These are phyloP conservation scores for Xerocomus brunneocitrinus DNA, from an alignment of 768 basidiomycete genomes.

Conservation along the genomic window DNA sequence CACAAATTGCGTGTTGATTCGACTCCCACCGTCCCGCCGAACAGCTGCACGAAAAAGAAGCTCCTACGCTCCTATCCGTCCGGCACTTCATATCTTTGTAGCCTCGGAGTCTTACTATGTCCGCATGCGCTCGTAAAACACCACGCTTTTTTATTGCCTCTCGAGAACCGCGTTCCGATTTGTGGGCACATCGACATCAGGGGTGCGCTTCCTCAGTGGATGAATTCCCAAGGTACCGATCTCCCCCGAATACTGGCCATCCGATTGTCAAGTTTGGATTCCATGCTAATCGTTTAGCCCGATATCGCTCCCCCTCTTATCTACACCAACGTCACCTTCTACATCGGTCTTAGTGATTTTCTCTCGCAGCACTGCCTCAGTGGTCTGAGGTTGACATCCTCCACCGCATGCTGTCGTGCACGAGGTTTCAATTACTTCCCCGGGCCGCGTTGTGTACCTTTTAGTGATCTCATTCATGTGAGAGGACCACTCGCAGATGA, in stretches of 20 bases:
- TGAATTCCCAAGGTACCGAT: too few species aligned
- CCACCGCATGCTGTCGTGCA: slow-evolving; percentile 11
- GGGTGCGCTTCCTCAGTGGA: too few species aligned
- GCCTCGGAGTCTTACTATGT: slow-evolving; percentile 22
- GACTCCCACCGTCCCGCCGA: neutral
- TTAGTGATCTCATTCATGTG: slow-evolving; percentile 2
- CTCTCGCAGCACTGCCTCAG: slow-evolving; percentile 16
- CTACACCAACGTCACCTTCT: slow-evolving; percentile 17
- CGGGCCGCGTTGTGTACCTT: slow-evolving; percentile 17
- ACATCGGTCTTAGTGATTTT: slow-evolving; percentile 11
- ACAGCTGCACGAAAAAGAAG: slow-evolving; percentile 10
- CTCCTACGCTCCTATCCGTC: slow-evolving; percentile 8
- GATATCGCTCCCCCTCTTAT: slow-evolving; percentile 3
- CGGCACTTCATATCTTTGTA: slow-evolving; percentile 11
- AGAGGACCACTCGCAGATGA: neutral
- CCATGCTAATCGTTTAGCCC: slow-evolving; percentile 7
- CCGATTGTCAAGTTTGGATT: neutral
- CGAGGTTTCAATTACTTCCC: slow-evolving; percentile 20
- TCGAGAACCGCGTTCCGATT: slow-evolving; percentile 6
- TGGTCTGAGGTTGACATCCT: neutral
- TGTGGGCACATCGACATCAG: neutral
- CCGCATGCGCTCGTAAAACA: slow-evolving; percentile 8
- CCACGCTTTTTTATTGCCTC: neutral
- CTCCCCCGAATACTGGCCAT: too few species aligned
- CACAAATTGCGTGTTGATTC: too few species aligned